These are phyloP conservation scores for Fraxinus paxiana DNA, from an alignment of 305 asterid species.

Conservation along the genomic window DNA sequence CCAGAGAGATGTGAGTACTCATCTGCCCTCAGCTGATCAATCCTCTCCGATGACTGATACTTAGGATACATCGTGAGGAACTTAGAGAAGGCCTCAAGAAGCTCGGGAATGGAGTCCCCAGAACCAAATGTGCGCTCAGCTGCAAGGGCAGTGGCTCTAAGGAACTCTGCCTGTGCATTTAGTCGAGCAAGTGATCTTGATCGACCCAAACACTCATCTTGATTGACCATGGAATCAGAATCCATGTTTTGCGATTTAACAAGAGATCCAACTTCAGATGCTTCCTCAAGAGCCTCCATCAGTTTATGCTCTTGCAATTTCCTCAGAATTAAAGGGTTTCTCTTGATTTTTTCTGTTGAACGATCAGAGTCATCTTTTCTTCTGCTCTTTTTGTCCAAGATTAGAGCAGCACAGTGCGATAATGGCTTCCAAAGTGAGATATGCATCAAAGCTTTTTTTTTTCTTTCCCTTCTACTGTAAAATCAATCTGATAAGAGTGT, in stretches of 20 bases:
- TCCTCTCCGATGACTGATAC: constrained; percentile 67
- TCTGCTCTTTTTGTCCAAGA: constrained; percentile 85
- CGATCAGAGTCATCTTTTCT: constrained; percentile 52
- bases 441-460: constrained; percentile 43
- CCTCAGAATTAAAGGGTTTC: constrained; percentile 59
- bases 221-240: constrained; percentile 50
- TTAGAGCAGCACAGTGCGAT: constrained; percentile 89
- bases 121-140: constrained; percentile 62
- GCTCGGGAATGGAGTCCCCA: too few species aligned
- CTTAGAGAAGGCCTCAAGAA: constrained; percentile 51
- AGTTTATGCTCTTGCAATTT: constrained; percentile 84
- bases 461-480: background rate
- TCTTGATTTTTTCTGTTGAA: constrained; percentile 49
- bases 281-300: constrained; percentile 94
- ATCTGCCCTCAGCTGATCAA: constrained; percentile 75
- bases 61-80: constrained; percentile 87
- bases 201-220: constrained; percentile 73
- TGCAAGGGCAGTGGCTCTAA: constrained; percentile 82
- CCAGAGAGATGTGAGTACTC: constrained; percentile 77
- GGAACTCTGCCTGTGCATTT: constrained; percentile 83
- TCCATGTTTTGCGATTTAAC: constrained; percentile 78
- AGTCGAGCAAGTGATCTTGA: constrained; percentile 81
- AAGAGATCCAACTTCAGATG: constrained; percentile 89
- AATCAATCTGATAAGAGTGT: constrained; percentile 16
- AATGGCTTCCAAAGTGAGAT: constrained; percentile 75